Evolutionary conservation across 768 basidiomycete genomes (phyloP).

Genomic region (Tephrocybe sp.): DNA sequence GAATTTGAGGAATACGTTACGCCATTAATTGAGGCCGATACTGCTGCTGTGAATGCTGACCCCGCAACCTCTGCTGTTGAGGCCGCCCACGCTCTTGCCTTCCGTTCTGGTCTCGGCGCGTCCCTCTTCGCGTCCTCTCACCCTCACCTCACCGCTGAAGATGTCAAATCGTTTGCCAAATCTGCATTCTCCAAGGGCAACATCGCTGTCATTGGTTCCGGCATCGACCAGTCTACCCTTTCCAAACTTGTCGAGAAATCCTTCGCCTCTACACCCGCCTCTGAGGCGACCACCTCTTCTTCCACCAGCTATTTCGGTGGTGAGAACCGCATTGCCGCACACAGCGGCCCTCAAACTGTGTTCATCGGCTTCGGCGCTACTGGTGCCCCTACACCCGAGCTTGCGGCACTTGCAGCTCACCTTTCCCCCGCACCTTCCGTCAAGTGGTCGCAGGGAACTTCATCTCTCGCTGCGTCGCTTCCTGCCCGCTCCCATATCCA

Average conservation of each 20-base stretch:
- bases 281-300: slow-evolving; percentile 31
- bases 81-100: slow-evolving; percentile 84
- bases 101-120: slow-evolving; percentile 91
- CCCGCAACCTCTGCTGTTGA: slow-evolving; percentile 77
- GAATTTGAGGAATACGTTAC: slow-evolving; percentile 75
- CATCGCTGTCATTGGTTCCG: slow-evolving; percentile 84
- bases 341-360: slow-evolving; percentile 66
- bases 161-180: slow-evolving; percentile 73
- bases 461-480: slow-evolving; percentile 60
- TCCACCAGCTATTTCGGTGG: slow-evolving; percentile 71
- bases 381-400: slow-evolving; percentile 59
- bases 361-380: slow-evolving; percentile 88
- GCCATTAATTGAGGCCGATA: slow-evolving; percentile 70
- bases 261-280: slow-evolving; percentile 44
- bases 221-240: slow-evolving; percentile 73
- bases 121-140: slow-evolving; percentile 84
- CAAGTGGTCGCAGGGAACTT: slow-evolving; percentile 82
- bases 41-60: slow-evolving; percentile 53
- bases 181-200: slow-evolving; percentile 75
- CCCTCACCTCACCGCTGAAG: slow-evolving; percentile 55
- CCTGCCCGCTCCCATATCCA: slow-evolving; percentile 64
- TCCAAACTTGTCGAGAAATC: slow-evolving; percentile 69
- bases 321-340: slow-evolving; percentile 70
- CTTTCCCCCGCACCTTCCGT: slow-evolving; percentile 76
- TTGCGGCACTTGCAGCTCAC: slow-evolving; percentile 77